Evolutionary conservation across 2,329 filamentous ascomycete species (phyloP), one percentile per base, ranked within the genome.

Genomic region (Ascochyta viciae-villosae): DNA sequence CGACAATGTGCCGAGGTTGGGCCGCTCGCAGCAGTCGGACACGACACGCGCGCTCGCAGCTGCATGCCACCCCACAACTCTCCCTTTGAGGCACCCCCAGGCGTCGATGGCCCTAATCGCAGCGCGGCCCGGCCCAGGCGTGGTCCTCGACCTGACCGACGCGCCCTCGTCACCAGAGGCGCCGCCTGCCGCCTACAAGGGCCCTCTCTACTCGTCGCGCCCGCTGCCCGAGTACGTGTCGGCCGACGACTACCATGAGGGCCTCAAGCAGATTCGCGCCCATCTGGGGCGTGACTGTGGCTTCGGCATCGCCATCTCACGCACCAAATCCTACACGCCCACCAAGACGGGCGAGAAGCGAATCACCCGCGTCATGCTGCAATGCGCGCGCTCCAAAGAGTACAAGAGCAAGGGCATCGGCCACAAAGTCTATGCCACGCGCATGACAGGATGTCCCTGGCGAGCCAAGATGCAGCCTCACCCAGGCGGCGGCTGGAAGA

Each of bases 391-490:
- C 37, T 58, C 55, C 6, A 61, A 61, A 33, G 58, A 55, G 24
- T 61, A 61, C 40, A 61, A 58, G 58, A 57, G 50, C 54, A 58
- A 57, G 35, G 50, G 50, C 22, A 29, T 52, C 15, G 47, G 46
- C 12, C 50, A 54, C 27, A 57, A 57, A 24, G 46, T 58, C 15
- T 57, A 60, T 19, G 58, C 54, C 12, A 54, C 57, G 1, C 48
- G 57, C 34, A 60, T 60, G 57, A 57, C 57, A 4, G 54, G 57
- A 26, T 60, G 57, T 39, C 57, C 57, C 3, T 57, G 54, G 53
- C 50, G 57, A 9, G 54, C 57, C 6, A 60, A 60, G 44, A 57
- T 60, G 57, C 49, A 50, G 44, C 57, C 57, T 16, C 52, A 56
- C n/a, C 19, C 48, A 4, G 57, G 49, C 29, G 57, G 57, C 37